These are phyloP conservation scores for Blumeria hordei DNA, from an alignment of 2,329 filamentous ascomycete genomes.

Conservation along the genomic window DNA sequence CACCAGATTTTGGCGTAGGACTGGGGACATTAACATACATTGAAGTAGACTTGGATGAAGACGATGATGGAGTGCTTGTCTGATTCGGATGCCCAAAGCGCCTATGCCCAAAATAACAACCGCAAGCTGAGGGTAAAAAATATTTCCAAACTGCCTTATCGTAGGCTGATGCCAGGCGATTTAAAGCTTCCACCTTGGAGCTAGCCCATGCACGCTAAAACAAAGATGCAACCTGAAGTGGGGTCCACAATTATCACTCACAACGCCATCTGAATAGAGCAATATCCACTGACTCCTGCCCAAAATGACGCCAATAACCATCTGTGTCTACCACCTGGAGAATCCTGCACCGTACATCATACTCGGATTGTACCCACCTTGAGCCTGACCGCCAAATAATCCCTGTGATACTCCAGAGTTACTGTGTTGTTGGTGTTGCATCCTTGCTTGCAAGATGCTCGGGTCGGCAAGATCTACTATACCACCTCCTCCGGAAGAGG, in stretches of 20 bases:
- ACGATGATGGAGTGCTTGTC: constrained; percentile 45
- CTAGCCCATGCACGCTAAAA: constrained; percentile 24
- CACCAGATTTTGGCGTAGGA: constrained; percentile 17
- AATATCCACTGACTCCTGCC: constrained; percentile 13
- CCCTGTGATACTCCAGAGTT: constrained; percentile 70
- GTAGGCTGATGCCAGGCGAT: constrained; percentile 14
- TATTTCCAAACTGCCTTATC: constrained; percentile 11
- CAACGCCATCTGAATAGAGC: constrained; percentile 14
- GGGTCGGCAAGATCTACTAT: constrained; percentile 99
- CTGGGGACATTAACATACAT: constrained; percentile 40
- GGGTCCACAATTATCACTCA: too few species aligned
- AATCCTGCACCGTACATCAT: constrained; percentile 60
- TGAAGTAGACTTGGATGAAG: constrained; percentile 29
- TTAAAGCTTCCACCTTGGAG: constrained; percentile 16
- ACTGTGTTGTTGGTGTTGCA: constrained; percentile 69
- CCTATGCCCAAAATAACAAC: constrained; percentile 5
- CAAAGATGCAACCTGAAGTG: constrained; percentile 15
- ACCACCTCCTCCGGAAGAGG: constrained; percentile 96
- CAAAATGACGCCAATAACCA: constrained; percentile 9
- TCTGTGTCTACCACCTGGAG: constrained; percentile 35
- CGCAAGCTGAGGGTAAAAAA: constrained; percentile 10
- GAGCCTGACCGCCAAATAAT: constrained; percentile 64
- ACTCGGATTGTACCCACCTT: constrained; percentile 85
- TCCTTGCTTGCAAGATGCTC: constrained; percentile 95
- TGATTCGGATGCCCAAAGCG: constrained; percentile 9